Conservation (phyloP, 176 grass and related monocot genomes). For the Ampelocalamus luodianensis region DNA sequence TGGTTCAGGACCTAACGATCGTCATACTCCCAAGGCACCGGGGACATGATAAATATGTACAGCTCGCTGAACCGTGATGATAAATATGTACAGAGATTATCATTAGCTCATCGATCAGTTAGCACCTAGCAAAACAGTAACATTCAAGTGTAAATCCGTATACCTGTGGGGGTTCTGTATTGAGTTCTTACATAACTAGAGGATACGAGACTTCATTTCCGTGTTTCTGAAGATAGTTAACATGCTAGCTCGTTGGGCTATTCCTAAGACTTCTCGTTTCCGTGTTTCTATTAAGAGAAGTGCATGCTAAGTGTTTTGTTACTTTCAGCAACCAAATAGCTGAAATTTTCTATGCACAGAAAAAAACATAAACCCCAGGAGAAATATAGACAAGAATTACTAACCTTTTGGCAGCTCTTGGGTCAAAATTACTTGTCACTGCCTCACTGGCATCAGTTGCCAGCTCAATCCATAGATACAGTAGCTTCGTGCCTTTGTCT, state of each 20-base stretch:
- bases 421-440: not conserved
- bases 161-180: not conserved
- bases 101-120: constrained; percentile 20
- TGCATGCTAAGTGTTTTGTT: not conserved
- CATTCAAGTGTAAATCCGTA: constrained; percentile 45
- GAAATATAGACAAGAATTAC: not conserved
- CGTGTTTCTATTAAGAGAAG: not conserved
- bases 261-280: not conserved
- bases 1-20: constrained; percentile 58
- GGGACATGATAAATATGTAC: constrained; percentile 51
- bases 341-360: not conserved
- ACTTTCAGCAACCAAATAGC: not conserved
- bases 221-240: not conserved
- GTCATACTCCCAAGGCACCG: constrained; percentile 65
- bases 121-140: constrained; percentile 10
- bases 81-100: constrained; percentile 28
- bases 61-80: not conserved
- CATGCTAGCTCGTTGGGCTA: no score
- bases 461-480: not conserved
- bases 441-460: not conserved
- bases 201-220: not conserved
- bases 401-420: not conserved
- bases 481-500: not conserved
- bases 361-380: not conserved
- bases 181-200: not conserved